Conservation (phyloP, 2,329 filamentous ascomycete genomes). For the Elsinoe ampelina region DNA sequence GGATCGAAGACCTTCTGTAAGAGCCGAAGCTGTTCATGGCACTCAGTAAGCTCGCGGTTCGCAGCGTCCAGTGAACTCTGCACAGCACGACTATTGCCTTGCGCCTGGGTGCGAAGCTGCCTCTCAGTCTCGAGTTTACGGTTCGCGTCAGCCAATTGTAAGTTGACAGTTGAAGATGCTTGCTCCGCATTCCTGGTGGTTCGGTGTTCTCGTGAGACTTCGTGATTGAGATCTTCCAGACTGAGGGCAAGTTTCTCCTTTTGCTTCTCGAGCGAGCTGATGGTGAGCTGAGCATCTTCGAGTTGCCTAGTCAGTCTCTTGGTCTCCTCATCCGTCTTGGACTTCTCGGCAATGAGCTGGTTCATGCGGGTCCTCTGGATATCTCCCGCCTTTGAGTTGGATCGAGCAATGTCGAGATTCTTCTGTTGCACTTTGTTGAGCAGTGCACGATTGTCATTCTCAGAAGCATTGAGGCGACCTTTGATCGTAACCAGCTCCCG, state of each 20-base stretch:
- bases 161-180: slow-evolving; percentile 65
- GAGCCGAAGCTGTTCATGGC: slow-evolving; percentile 68
- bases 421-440: slow-evolving; percentile 97
- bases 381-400: slow-evolving; percentile 76
- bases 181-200: slow-evolving; percentile 85
- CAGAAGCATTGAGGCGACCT: slow-evolving; percentile 78
- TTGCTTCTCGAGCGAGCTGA: slow-evolving; percentile 83
- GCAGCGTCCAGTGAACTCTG: slow-evolving; percentile 70
- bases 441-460: slow-evolving; percentile 92
- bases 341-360: slow-evolving; percentile 73
- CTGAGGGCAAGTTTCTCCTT: slow-evolving; percentile 84
- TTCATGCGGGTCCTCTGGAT: slow-evolving; percentile 67
- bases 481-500: slow-evolving; percentile 85
- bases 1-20: slow-evolving; percentile 84
- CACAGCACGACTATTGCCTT: slow-evolving; percentile 72
- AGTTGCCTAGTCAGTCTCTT: slow-evolving; percentile 73
- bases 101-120: slow-evolving; percentile 74
- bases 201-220: slow-evolving; percentile 83
- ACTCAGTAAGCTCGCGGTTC: slow-evolving; percentile 70
- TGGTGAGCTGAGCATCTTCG: slow-evolving; percentile 71
- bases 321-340: slow-evolving; percentile 72
- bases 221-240: slow-evolving; percentile 86
- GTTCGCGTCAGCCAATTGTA: slow-evolving; percentile 81
- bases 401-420: slow-evolving; percentile 88
- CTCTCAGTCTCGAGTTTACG: slow-evolving; percentile 83